Percentiles rank a stretch among this genome's conserved stretches.
Conservation (phyloP, 1,139 yeast species). For the Pichia sp. region DNA sequence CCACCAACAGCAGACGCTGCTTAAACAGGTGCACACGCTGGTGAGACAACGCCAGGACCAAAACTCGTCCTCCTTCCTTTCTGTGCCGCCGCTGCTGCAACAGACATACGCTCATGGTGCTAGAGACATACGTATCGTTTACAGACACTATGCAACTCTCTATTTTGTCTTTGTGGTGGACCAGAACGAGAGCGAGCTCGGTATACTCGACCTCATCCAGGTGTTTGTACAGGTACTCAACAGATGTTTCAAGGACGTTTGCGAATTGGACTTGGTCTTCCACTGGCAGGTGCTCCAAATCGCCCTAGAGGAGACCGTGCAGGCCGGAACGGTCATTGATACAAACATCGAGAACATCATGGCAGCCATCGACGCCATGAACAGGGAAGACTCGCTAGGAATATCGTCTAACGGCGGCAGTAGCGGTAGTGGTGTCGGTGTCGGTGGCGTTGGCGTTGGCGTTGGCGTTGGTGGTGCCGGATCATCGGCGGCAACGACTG, state of each 20-base stretch:
- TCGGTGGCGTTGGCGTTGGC: too few relatives aligned
- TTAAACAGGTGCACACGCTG: constrained; percentile 68
- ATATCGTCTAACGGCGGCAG: too few relatives aligned
- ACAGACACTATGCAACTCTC: constrained; percentile 89
- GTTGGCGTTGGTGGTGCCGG: too few relatives aligned
- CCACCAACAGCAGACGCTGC: constrained; percentile 62
- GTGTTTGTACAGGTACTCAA: constrained; percentile 95
- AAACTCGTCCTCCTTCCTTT: constrained; percentile 78
- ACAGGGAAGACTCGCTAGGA: constrained; percentile 35
- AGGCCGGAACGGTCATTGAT: constrained; percentile 99
- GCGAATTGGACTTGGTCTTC: constrained; percentile 90
- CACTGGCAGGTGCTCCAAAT: constrained; percentile 97
- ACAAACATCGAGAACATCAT: constrained; percentile 80
- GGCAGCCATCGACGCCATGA: constrained; percentile 64
- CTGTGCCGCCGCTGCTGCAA: constrained; percentile 63
- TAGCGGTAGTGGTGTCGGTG: too few relatives aligned
- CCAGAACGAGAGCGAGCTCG: constrained; percentile 91
- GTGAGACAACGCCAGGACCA: constrained; percentile 61
- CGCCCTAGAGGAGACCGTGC: constrained; percentile 86
- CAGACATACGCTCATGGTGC: constrained; percentile 39
- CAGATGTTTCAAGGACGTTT: constrained; percentile 86
- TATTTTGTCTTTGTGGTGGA: constrained; percentile 95
- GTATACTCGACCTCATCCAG: constrained; percentile 88
- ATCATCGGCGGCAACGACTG: too few relatives aligned
- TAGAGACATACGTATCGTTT: constrained; percentile 83